Percentiles rank a stretch among this genome's conserved stretches.
phyloP scores from a whole-genome alignment of 2,329 filamentous ascomycete genomes.

The Aaosphaeria pasadenensis region DNA sequence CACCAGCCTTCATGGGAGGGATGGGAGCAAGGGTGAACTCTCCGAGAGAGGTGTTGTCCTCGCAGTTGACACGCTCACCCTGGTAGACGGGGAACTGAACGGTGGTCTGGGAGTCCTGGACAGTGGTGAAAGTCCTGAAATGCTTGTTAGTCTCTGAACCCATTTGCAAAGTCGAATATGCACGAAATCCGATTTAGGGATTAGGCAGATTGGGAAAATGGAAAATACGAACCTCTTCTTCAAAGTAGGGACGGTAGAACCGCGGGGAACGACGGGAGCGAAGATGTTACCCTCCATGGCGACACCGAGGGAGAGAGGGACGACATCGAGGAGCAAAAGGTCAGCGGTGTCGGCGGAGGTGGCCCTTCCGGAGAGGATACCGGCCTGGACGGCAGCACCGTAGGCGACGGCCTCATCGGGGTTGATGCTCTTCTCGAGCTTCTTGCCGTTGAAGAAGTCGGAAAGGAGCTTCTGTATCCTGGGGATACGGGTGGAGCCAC shows the following conservation, averaged over 20 bases:
- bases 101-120: constrained; percentile 58
- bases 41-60: constrained; percentile 96
- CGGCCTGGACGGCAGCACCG: constrained; percentile 97
- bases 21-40: constrained; percentile 94
- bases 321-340: constrained; percentile 92
- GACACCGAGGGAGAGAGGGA: constrained; percentile 94
- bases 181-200: constrained; percentile 1
- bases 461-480: constrained; percentile 98
- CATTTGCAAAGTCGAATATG: neutral
- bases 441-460: constrained; percentile 99
- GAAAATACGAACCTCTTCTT: constrained; percentile 60
- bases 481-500: constrained; percentile 98
- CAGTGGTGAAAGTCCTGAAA: constrained; percentile 75
- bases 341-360: constrained; percentile 92
- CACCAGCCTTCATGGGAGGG: constrained; percentile 84
- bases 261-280: constrained; percentile 77
- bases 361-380: constrained; percentile 97
- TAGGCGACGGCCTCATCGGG: constrained; percentile 99
- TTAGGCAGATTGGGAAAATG: neutral
- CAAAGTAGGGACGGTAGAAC: constrained; percentile 63
- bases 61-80: constrained; percentile 96
- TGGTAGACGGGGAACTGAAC: constrained; percentile 93
- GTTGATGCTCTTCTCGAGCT: constrained; percentile 99
- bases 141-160: neutral
- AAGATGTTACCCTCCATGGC: constrained; percentile 99